Evolutionary conservation across 2,329 filamentous ascomycete genomes (phyloP), one percentile per base, ranked within the genome.

Genomic region (Chrysosporium queenslandicum): DNA sequence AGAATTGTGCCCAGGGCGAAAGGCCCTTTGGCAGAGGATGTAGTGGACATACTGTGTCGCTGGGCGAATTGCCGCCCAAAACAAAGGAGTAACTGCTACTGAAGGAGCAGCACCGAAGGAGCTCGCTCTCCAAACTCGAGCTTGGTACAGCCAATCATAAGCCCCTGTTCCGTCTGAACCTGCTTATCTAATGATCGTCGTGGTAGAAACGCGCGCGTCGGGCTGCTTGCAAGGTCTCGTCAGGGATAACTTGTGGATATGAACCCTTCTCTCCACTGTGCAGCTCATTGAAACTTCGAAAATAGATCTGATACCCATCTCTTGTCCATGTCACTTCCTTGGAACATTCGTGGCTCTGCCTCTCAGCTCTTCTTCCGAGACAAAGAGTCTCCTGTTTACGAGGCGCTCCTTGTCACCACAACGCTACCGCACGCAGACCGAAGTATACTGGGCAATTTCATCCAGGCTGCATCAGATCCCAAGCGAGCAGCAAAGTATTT

Each of bases 341-440:
- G 52, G 42, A 56, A 60, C 42, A 56, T 59, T 43, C 43, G 32
- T 21, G 50, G 46, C 6, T 59, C 58, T 2, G 55, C 56, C 3
- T 59, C 58, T n/a, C 58, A 56, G 51, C 36, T 59, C 2, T 58
- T 58, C 9, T 57, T 46, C 8, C 53, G 56, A 25, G 58, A 57
- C 16, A 58, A 55, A 29, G n/a, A 53, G 34, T 55, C 55, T 2
- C n/a, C 43, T 16, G 27, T 56, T 41, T 59, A 57, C 37, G 39
- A 48, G 48, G 57, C 57, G 1, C 52, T 50, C n/a, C 53, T 60
- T 43, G 51, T 36, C 14, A 58, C 59, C 14, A 21, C 57, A 18
- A 30, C 46, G 3, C 14, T 60, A 9, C 52, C 54, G 20, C 58
- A 60, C 39, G 57, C 58, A 12, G 56, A 58, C 50, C 53, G 56